phyloP scores from a whole-genome alignment of 345 rosid species.

The Arabidopsis thaliana region TAIR10.1 NC_003075.7:17824001-17824500 shows the following conservation, averaged over 20 bases:
- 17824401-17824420: constrained; percentile 83
- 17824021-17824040: not conserved
- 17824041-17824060: constrained; percentile 72
- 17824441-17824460: constrained; percentile 42
- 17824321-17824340: constrained; percentile 76
- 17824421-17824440: constrained; percentile 47
- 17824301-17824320: constrained; percentile 77
- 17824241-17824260: not conserved
- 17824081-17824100: constrained; percentile 98
- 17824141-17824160: constrained; percentile 97
- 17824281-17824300: constrained; percentile 82
- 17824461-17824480: constrained; percentile 3
- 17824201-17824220: too few relatives aligned
- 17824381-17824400: constrained; percentile 66
- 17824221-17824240: not conserved
- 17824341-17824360: constrained; percentile 76
- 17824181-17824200: not conserved
- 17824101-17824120: constrained; percentile 68
- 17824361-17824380: constrained; percentile 68
- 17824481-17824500: not conserved
- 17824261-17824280: not conserved
- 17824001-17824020: not conserved
- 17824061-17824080: constrained; percentile 99
- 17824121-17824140: constrained; percentile 49
- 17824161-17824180: constrained; percentile 80